Evolutionary conservation across 2,329 filamentous ascomycete genomes (phyloP).

Genomic region (Aspergillus thermomutatus): DNA sequence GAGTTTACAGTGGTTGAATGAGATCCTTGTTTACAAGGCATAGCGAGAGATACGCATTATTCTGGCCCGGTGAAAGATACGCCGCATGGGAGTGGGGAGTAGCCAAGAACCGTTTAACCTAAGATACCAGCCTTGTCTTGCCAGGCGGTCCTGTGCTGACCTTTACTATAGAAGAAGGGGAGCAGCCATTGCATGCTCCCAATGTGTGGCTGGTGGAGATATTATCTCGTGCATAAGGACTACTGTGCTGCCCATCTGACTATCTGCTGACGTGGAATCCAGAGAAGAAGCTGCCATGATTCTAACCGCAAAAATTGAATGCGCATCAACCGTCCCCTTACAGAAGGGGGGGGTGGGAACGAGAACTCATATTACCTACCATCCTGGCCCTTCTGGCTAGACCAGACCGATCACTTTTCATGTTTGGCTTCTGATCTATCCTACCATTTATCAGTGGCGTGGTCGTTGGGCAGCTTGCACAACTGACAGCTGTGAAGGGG

Average conservation of each 20-base stretch:
- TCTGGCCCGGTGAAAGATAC: conserved; percentile 1
- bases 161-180: not conserved
- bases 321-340: not conserved
- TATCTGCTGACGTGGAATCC: not conserved
- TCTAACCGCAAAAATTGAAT: conserved; percentile 1
- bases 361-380: not conserved
- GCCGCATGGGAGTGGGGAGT: not conserved
- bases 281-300: not conserved
- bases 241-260: not conserved
- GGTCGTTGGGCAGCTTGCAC: not conserved
- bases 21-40: not conserved
- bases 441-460: not conserved
- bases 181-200: not conserved
- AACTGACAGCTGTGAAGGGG: not conserved
- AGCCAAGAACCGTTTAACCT: not conserved
- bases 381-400: not conserved
- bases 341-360: not conserved
- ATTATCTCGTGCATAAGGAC: not conserved
- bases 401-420: conserved; percentile 1
- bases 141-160: not conserved
- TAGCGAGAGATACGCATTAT: not conserved
- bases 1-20: not conserved
- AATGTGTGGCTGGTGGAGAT: not conserved
- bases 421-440: not conserved
- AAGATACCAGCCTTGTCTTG: not conserved